Percentiles rank a stretch among this genome's conserved stretches.
Conservation (phyloP, 2,329 filamentous ascomycete genomes). For the Beauveria pseudobassiana region DNA sequence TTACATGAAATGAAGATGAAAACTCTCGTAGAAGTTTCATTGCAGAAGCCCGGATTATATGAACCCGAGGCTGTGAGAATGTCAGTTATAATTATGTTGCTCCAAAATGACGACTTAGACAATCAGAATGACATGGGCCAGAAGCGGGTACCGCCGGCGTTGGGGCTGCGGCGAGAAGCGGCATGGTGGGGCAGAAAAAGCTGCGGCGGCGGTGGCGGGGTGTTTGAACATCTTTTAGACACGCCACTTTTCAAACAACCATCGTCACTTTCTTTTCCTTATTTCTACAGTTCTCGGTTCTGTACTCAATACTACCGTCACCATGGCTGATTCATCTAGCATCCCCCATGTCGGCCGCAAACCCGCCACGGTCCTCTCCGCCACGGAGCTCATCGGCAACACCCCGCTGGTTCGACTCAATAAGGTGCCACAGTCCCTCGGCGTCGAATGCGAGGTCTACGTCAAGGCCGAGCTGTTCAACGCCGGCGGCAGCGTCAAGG, state of each 20-base stretch:
- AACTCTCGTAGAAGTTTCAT: too few relatives aligned
- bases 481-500: constrained; percentile 88
- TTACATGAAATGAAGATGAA: too few relatives aligned
- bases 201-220: constrained; percentile 2
- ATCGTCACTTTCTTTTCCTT: neutral
- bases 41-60: too few relatives aligned
- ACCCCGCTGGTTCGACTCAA: constrained; percentile 93
- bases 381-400: constrained; percentile 86
- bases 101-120: neutral
- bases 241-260: neutral
- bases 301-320: neutral
- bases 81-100: too few relatives aligned
- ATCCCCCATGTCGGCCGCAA: constrained; percentile 26
- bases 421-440: constrained; percentile 83
- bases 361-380: constrained; percentile 45
- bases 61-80: too few relatives aligned
- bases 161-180: constrained; percentile 1
- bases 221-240: neutral
- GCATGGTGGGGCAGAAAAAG: constrained; percentile 8
- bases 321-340: constrained; percentile 10
- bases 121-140: neutral
- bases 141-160: constrained; percentile 6
- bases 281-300: neutral
- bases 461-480: constrained; percentile 92
- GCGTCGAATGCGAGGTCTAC: constrained; percentile 82